Percentiles rank a stretch among this genome's conserved stretches.
phyloP scores from a whole-genome alignment of 495 filamentous ascomycete genomes.

The Lophiotrema nucula region DNA sequence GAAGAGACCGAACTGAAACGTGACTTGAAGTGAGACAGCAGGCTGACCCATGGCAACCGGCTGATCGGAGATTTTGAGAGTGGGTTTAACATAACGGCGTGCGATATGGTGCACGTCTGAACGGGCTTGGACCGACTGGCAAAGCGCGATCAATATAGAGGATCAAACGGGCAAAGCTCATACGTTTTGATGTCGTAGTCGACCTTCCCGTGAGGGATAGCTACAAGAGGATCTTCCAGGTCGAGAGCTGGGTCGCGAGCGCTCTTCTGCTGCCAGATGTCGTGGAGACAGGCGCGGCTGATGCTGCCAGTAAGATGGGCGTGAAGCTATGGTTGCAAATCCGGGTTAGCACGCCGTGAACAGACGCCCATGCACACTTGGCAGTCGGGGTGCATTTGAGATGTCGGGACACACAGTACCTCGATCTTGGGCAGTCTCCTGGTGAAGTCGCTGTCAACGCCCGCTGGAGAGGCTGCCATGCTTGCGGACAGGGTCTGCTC shows the following conservation, averaged over 20 bases:
- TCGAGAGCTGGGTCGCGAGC: constrained; percentile 46
- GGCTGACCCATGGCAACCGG: constrained; percentile 11
- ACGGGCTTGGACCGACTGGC: too few relatives aligned
- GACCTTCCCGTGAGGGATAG: constrained; percentile 67
- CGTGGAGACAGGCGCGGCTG: constrained; percentile 69
- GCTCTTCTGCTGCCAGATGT: constrained; percentile 67
- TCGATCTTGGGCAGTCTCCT: constrained; percentile 40
- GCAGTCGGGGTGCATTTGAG: too few relatives aligned
- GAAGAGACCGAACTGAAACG: background rate
- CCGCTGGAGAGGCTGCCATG: background rate
- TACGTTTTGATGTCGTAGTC: constrained; percentile 71
- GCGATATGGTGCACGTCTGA: too few relatives aligned
- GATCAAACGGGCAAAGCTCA: constrained; percentile 26
- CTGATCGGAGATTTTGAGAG: constrained; percentile 6
- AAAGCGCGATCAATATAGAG: too few relatives aligned
- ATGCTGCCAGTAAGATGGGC: constrained; percentile 84
- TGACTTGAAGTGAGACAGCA: background rate
- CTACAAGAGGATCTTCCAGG: constrained; percentile 65
- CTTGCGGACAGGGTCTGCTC: too few relatives aligned
- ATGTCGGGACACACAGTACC: too few relatives aligned
- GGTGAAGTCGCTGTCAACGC: constrained; percentile 27
- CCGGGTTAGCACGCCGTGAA: constrained; percentile 3
- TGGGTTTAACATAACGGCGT: too few relatives aligned
- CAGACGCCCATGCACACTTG: constrained; percentile 16
- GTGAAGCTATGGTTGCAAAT: constrained; percentile 59